Evolutionary conservation across 495 filamentous ascomycete genomes (phyloP).

Genomic region (Gamarada debralockiae): DNA sequence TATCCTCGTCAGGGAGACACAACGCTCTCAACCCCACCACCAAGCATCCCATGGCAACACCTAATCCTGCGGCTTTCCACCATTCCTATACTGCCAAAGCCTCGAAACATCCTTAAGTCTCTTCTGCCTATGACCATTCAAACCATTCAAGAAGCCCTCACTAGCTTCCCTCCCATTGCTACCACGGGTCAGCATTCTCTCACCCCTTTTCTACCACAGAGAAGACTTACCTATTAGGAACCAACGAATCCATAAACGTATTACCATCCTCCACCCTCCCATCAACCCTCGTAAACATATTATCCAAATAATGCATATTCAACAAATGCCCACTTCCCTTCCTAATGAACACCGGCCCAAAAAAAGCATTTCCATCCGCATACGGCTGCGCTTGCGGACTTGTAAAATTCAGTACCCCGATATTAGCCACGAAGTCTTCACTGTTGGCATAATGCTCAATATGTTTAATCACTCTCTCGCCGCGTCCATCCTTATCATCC

Average conservation of each 20-base stretch:
- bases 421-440: conserved; percentile 14
- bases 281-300: conserved; percentile 11
- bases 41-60: too few species aligned
- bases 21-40: too few species aligned
- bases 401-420: conserved; percentile 17
- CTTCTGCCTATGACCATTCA: background rate
- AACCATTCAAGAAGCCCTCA: background rate
- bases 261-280: conserved; percentile 16
- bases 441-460: conserved; percentile 86
- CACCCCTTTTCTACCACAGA: background rate
- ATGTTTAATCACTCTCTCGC: conserved; percentile 49
- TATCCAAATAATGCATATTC: conserved; percentile 19
- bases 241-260: conserved; percentile 10
- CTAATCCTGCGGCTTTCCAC: conserved; percentile 6
- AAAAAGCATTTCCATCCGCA: conserved; percentile 15
- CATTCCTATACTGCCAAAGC: conserved; percentile 18
- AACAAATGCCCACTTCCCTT: conserved; percentile 12
- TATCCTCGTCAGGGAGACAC: too few species aligned
- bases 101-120: conserved; percentile 17
- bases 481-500: conserved; percentile 24
- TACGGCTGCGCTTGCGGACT: conserved; percentile 13
- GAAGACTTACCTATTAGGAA: conserved; percentile 2
- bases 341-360: conserved; percentile 8
- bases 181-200: background rate
- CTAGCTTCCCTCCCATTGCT: background rate